A percentile compares a stretch with the other conserved stretches of the same genome.
These are phyloP conservation scores for Trypanosoma scelopori DNA, from an alignment of 208 protist genomes.

Conservation along the genomic window DNA sequence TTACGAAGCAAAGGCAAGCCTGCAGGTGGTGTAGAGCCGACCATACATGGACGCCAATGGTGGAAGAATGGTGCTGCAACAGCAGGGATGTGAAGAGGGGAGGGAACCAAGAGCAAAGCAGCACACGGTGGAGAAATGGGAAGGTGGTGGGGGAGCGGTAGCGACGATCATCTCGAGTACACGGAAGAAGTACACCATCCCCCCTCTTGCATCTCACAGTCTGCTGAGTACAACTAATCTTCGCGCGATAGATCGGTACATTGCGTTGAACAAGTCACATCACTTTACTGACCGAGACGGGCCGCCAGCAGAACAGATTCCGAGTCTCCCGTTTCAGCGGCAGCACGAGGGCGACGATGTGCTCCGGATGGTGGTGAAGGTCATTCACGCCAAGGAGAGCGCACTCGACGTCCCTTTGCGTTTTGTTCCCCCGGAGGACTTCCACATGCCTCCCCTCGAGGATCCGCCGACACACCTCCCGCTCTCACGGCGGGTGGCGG, in stretches of 20 bases:
- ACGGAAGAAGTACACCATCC: constrained; percentile 56
- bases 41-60: neutral
- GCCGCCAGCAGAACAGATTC: constrained; percentile 50
- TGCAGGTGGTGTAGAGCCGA: no score
- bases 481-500: constrained; percentile 58
- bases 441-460: constrained; percentile 55
- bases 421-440: constrained; percentile 73
- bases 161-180: constrained; percentile 42
- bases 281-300: constrained; percentile 37
- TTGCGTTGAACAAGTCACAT: constrained; percentile 35
- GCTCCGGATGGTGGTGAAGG: constrained; percentile 43
- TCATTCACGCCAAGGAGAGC: constrained; percentile 53
- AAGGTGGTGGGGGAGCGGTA: constrained; percentile 8
- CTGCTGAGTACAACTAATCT: constrained; percentile 57
- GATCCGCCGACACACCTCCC: constrained; percentile 65
- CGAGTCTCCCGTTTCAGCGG: constrained; percentile 59
- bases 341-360: constrained; percentile 44
- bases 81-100: neutral
- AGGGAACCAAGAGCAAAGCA: neutral
- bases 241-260: constrained; percentile 51
- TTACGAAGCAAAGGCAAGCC: neutral
- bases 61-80: neutral
- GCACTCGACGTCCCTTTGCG: constrained; percentile 82
- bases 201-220: constrained; percentile 39
- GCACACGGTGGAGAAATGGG: neutral